A percentile compares a stretch with the other conserved stretches of the same genome.
Evolutionary conservation across 306 rosid species (phyloP).

Genomic region (Glycine latifolia): DNA sequence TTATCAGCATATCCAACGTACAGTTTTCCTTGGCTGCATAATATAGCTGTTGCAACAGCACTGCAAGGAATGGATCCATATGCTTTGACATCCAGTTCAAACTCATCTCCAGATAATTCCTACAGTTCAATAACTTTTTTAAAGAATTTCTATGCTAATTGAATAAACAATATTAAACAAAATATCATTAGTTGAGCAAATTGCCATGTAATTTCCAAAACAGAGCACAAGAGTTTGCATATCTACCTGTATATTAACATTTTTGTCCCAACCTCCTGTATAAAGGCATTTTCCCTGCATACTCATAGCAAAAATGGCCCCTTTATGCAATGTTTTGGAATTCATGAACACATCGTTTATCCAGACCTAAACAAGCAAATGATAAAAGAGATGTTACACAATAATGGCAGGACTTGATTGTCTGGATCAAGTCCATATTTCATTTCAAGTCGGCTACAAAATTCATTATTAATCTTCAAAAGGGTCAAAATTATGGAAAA

Average conservation of each 20-base stretch:
- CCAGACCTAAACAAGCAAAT: slow-evolving; percentile 76
- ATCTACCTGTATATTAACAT: slow-evolving; percentile 81
- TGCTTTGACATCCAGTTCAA: slow-evolving; percentile 64
- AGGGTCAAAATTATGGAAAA: slow-evolving; percentile 38
- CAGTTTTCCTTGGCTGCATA: slow-evolving; percentile 79
- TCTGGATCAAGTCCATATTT: slow-evolving; percentile 35
- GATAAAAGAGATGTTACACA: slow-evolving; percentile 37
- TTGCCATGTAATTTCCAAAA: slow-evolving; percentile 34
- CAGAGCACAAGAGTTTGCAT: slow-evolving; percentile 27
- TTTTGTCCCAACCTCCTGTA: slow-evolving; percentile 92
- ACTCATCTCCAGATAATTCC: slow-evolving; percentile 80
- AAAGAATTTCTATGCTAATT: slow-evolving; percentile 37
- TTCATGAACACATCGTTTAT: slow-evolving; percentile 72
- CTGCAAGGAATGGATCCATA: slow-evolving; percentile 67
- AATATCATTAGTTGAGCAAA: slow-evolving; percentile 36
- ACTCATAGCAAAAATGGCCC: slow-evolving; percentile 71
- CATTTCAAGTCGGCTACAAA: slow-evolving; percentile 33
- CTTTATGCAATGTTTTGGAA: slow-evolving; percentile 65
- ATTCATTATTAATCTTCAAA: slow-evolving; percentile 44
- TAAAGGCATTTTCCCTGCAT: slow-evolving; percentile 73
- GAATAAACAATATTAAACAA: slow-evolving; percentile 9
- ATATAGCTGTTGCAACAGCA: slow-evolving; percentile 71
- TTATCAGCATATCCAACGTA: slow-evolving; percentile 78
- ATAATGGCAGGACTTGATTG: slow-evolving; percentile 31
- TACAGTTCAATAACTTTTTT: slow-evolving; percentile 45